Conservation (phyloP, 108 stramenopile species). For the Stephanodiscus minutulus region DNA sequence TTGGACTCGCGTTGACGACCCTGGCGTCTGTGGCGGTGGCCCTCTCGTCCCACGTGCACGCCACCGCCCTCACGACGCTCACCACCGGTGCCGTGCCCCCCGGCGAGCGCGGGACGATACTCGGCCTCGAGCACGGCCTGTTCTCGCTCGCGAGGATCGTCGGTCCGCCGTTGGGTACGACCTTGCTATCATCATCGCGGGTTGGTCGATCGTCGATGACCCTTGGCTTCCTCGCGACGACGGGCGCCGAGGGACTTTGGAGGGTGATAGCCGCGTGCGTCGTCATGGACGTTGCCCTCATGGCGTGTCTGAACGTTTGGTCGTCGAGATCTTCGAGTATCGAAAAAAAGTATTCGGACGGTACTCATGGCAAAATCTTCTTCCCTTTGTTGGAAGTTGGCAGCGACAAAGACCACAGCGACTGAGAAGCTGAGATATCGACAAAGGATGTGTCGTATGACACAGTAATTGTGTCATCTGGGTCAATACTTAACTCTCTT, state of each 20-base stretch:
- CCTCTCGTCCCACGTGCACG: constrained; percentile 68
- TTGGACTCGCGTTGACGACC: constrained; percentile 18
- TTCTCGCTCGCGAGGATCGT: constrained; percentile 75
- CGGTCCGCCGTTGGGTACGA: constrained; percentile 63
- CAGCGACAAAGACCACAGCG: constrained; percentile 47
- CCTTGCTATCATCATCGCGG: constrained; percentile 40
- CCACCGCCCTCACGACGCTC: constrained; percentile 76
- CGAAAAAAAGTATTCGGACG: neutral
- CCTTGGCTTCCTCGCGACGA: constrained; percentile 2
- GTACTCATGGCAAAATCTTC: neutral
- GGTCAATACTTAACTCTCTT: no score
- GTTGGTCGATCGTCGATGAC: constrained; percentile 1
- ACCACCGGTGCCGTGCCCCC: constrained; percentile 65
- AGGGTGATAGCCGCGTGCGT: constrained; percentile 26
- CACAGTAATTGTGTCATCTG: no score
- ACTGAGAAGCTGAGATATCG: constrained; percentile 13
- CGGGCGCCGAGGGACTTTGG: constrained; percentile 24
- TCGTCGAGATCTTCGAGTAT: constrained; percentile 6
- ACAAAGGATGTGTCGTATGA: no score
- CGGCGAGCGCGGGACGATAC: constrained; percentile 65
- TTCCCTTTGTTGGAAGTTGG: neutral
- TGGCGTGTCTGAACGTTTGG: constrained; percentile 30
- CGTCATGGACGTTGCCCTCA: constrained; percentile 21
- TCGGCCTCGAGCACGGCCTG: constrained; percentile 82
- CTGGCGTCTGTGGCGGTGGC: constrained; percentile 51